phyloP scores from a whole-genome alignment of 441 rosid species.

The Syzygium syzygioides region DNA sequence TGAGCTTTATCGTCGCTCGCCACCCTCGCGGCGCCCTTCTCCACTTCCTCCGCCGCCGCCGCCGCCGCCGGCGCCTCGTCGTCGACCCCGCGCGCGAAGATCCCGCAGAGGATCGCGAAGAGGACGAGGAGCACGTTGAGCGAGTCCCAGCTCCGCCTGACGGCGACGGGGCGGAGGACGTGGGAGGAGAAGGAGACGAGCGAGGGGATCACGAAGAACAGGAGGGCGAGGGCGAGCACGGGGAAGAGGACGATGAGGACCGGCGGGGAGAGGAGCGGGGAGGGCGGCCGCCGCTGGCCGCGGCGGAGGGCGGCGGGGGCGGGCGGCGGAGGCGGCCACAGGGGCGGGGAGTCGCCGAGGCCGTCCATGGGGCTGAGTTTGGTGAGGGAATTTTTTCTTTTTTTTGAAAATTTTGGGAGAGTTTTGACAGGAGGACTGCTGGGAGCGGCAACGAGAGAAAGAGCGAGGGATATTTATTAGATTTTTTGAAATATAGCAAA shows the following conservation, averaged over 20 bases:
- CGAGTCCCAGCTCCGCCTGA: constrained; percentile 64
- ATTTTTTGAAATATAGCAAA: not conserved
- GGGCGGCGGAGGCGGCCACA: constrained; percentile 35
- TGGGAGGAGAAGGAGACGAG: constrained; percentile 33
- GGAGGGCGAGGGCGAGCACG: constrained; percentile 27
- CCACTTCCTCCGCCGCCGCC: constrained; percentile 3
- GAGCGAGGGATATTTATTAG: not conserved
- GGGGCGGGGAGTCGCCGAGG: constrained; percentile 34
- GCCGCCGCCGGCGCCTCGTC: constrained; percentile 24
- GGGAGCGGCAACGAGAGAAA: not conserved
- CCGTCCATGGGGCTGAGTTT: constrained; percentile 10
- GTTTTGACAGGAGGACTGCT: not conserved
- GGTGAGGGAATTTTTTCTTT: not conserved
- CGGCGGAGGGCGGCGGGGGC: constrained; percentile 13
- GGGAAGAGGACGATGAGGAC: constrained; percentile 43
- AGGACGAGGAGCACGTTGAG: constrained; percentile 52
- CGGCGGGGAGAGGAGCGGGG: constrained; percentile 36
- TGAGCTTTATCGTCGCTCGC: not conserved
- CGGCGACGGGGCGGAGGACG: constrained; percentile 27
- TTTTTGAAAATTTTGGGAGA: not conserved
- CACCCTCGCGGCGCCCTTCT: not conserved
- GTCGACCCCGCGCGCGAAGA: constrained; percentile 50
- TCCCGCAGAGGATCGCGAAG: constrained; percentile 66
- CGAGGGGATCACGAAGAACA: constrained; percentile 36
- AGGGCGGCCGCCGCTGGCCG: constrained; percentile 25